Evolutionary conservation across 495 filamentous ascomycete genomes (phyloP), one percentile per base, ranked within the genome.

Genomic region (Penicillium argentinense): DNA sequence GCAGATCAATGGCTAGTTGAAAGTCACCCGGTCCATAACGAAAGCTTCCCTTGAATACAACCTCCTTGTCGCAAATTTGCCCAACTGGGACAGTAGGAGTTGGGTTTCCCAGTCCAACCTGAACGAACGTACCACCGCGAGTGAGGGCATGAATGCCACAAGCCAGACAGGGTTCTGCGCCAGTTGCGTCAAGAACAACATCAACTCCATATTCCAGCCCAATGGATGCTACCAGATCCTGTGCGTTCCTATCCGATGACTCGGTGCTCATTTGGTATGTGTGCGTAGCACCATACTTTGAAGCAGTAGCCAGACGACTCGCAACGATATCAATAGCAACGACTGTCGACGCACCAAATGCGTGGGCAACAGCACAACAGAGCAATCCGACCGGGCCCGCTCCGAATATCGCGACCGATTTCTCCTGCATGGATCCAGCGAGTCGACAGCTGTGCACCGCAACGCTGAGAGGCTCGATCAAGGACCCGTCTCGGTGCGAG

Each of bases 51-150:
- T 83, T 84, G 14, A 86, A 78, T 11, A 81, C 87, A 4, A 93
- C 73, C 68, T 95, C 89, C 71, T 93, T 93, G 7, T 81, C 73
- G 54, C 87, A 88, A 51, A 91, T 73, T 28, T 83, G 79, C 73
- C 87, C 83, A 54, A 95, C 92, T 26, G 89, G 89, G 65, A 91
- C 82, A n/a, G 63, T 78, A 66, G 91, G 85, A 49, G 88, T 81
- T 7, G 77, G 57, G 59, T 83, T 83, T 44, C 88, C 89, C 79
- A 93, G 85, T 13, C 89, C 89, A 46, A 80, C 89, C 69, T 93
- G 89, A 3, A 92, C 84, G 59, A 88, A 91, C 1, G 84, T 85
- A 9, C 89, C 89, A 8, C 89, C 89, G 24, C 72, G 63, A 44
- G 83, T 68, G 5, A 90, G 75, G 18, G 75, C 76, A 66, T 89